Conservation (phyloP, 148 eudicot species). For the Spergularia bocconei region DNA sequence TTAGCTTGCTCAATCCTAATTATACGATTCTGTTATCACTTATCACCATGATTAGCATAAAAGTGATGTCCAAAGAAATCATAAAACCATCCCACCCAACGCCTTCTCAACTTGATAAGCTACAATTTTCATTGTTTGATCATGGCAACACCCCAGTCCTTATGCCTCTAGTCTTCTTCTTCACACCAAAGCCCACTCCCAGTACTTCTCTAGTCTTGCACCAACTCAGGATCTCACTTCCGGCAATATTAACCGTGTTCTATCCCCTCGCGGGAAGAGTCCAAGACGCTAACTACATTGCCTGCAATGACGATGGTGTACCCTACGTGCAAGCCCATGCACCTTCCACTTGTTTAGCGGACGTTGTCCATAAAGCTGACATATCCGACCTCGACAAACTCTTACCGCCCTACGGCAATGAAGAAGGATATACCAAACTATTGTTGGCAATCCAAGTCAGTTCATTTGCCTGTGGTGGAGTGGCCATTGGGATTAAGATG, state of each 20-base stretch:
- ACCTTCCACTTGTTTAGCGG: not conserved
- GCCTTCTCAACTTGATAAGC: not conserved
- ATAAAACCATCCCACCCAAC: constrained; percentile 11
- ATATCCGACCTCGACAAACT: not conserved
- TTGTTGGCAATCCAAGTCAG: constrained; percentile 25
- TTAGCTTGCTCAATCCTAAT: too few species aligned
- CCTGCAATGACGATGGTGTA: too few species aligned
- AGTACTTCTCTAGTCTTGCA: too few species aligned
- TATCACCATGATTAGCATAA: not conserved
- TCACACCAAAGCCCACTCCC: not conserved
- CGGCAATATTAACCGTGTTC: not conserved
- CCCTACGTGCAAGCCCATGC: too few species aligned
- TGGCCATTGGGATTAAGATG: constrained; percentile 22
- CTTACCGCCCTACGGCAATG: not conserved
- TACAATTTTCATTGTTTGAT: constrained; percentile 1
- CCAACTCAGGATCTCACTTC: constrained; percentile 21
- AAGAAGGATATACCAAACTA: too few species aligned
- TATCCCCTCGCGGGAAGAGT: too few species aligned
- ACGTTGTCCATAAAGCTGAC: not conserved
- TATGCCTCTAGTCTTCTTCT: constrained; percentile 18
- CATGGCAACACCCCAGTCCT: not conserved
- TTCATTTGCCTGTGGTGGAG: constrained; percentile 34
- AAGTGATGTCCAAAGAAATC: not conserved
- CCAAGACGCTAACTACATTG: too few species aligned
- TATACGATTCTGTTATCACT: too few species aligned